Conservation (phyloP, 306 rosid genomes). For the Fragaria nilgerrensis region DNA sequence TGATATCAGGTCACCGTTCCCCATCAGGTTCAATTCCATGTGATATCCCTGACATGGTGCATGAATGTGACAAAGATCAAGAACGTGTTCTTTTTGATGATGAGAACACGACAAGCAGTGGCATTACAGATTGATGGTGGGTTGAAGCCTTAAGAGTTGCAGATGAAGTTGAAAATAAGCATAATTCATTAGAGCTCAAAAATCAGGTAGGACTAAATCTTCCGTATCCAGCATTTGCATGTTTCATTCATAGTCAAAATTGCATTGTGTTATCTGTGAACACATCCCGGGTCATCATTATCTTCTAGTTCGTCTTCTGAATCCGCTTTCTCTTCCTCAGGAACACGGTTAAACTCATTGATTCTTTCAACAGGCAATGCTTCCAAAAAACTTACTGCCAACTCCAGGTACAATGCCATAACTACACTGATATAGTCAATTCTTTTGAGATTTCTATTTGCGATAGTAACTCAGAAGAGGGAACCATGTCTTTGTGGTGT, state of each 20-base stretch:
- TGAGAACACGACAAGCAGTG: constrained; percentile 30
- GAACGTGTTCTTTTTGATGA: constrained; percentile 26
- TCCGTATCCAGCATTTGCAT: neutral
- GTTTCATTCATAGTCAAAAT: neutral
- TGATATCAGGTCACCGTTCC: constrained; percentile 75
- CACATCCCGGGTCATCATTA: too few species aligned
- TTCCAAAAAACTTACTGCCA: too few species aligned
- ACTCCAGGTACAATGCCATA: too few species aligned
- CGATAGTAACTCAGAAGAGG: too few species aligned
- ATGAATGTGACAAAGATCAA: constrained; percentile 25
- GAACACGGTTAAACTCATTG: too few species aligned
- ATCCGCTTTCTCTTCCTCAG: too few species aligned
- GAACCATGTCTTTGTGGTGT: too few species aligned
- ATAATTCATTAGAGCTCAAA: constrained; percentile 31
- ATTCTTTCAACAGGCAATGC: too few species aligned
- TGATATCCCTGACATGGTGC: constrained; percentile 41
- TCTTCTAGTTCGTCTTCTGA: too few species aligned
- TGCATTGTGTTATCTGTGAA: neutral
- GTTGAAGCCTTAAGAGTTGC: constrained; percentile 61
- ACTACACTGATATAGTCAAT: too few species aligned
- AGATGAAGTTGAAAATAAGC: constrained; percentile 58
- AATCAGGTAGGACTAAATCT: constrained; percentile 30
- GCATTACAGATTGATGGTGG: constrained; percentile 73
- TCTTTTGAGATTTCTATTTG: too few species aligned
- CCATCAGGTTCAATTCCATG: constrained; percentile 63